Evolutionary conservation across 2,329 filamentous ascomycete species (phyloP).

Genomic region (Domatiomyces globalis): DNA sequence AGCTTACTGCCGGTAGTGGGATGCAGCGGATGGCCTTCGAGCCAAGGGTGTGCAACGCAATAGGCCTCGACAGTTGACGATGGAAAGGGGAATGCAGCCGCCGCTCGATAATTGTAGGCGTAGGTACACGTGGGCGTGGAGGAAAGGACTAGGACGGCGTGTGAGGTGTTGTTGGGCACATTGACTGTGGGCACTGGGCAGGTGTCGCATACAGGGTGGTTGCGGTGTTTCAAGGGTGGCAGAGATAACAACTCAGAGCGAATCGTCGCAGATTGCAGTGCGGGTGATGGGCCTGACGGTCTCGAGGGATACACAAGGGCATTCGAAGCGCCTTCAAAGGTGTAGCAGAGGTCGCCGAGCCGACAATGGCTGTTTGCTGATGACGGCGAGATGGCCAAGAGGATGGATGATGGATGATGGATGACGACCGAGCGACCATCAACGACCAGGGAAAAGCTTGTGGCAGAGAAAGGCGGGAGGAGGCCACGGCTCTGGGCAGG

Average conservation of each 20-base stretch:
- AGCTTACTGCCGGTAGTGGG: not conserved
- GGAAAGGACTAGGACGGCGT: not conserved
- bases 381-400: not conserved
- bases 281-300: not conserved
- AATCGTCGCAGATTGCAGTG: not conserved
- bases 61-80: not conserved
- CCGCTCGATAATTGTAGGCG: not conserved
- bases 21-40: not conserved
- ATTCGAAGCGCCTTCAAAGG: not conserved
- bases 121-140: not conserved
- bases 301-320: not conserved
- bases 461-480: not conserved
- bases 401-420: not conserved
- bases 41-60: not conserved
- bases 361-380: not conserved
- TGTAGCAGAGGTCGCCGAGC: conserved; percentile 2
- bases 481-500: not conserved
- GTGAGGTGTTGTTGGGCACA: not conserved
- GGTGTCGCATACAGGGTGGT: not conserved
- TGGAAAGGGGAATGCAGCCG: not conserved
- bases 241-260: not conserved
- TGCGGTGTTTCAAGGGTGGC: not conserved
- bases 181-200: not conserved
- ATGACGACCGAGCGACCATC: not conserved
- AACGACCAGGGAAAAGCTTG: not conserved